These are phyloP conservation scores for Thalia dealbata DNA, from an alignment of 176 grass and related monocot species.

Conservation along the genomic window DNA sequence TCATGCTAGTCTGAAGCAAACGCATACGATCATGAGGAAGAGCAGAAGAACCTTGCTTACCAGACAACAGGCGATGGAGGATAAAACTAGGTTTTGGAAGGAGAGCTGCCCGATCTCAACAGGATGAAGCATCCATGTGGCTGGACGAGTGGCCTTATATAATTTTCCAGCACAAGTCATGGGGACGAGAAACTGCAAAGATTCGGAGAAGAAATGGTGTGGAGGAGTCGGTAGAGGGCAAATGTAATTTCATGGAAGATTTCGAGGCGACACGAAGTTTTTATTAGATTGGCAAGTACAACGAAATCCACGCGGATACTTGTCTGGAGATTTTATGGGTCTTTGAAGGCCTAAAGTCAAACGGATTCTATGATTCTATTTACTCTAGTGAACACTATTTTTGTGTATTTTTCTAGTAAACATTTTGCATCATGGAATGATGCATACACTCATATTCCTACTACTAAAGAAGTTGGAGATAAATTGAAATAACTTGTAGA, in stretches of 20 bases:
- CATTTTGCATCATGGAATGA: too few species aligned
- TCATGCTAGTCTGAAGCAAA: background rate
- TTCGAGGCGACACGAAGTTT: background rate
- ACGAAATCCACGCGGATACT: too few species aligned
- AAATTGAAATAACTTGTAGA: too few species aligned
- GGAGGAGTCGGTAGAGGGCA: background rate
- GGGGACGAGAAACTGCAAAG: background rate
- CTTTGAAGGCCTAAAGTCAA: background rate
- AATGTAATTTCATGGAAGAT: background rate
- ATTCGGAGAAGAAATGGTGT: background rate
- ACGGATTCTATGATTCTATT: too few species aligned
- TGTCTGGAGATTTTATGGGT: background rate
- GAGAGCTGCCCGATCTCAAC: background rate
- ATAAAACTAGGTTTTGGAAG: background rate
- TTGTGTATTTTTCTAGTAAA: too few species aligned
- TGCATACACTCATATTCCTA: too few species aligned
- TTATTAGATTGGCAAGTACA: background rate
- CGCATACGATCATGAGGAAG: background rate
- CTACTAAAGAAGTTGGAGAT: too few species aligned
- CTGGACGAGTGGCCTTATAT: background rate
- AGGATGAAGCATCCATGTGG: background rate
- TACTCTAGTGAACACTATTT: too few species aligned
- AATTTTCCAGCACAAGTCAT: background rate
- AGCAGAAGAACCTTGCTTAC: background rate
- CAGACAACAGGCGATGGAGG: background rate